Evolutionary conservation across 306 rosid species (phyloP).

Genomic region (Dalbergia oliveri): DNA sequence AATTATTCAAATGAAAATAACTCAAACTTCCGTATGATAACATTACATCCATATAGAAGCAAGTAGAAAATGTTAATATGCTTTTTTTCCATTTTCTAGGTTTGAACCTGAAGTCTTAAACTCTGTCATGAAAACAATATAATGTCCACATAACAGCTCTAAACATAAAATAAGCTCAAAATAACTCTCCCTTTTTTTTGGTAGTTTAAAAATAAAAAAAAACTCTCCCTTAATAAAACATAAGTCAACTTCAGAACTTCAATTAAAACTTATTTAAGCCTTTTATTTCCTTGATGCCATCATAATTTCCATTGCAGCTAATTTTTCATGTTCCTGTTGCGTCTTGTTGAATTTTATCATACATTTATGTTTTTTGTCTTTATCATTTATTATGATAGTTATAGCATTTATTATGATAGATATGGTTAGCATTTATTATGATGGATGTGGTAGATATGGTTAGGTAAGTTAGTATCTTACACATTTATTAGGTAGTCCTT

Average conservation of each 20-base stretch:
- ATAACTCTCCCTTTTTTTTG: background rate
- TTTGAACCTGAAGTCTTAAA: conserved; percentile 31
- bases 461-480: too few relatives aligned
- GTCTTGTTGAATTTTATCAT: too few relatives aligned
- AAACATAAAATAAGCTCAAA: background rate
- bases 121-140: background rate
- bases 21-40: background rate
- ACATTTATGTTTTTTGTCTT: too few relatives aligned
- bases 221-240: background rate
- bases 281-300: conserved; percentile 19
- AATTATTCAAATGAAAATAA: background rate
- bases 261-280: background rate
- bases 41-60: background rate
- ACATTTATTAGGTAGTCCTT: too few relatives aligned
- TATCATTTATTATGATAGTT: too few relatives aligned
- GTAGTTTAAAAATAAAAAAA: too few relatives aligned
- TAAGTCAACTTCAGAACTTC: conserved; percentile 15
- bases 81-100: conserved; percentile 4
- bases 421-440: too few relatives aligned
- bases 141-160: background rate
- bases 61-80: background rate
- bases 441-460: too few relatives aligned
- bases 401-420: too few relatives aligned
- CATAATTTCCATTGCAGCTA: conserved; percentile 17
- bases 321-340: background rate